Evolutionary conservation across 805 yeast species (phyloP).

Genomic region (Yueomyces sp.): DNA sequence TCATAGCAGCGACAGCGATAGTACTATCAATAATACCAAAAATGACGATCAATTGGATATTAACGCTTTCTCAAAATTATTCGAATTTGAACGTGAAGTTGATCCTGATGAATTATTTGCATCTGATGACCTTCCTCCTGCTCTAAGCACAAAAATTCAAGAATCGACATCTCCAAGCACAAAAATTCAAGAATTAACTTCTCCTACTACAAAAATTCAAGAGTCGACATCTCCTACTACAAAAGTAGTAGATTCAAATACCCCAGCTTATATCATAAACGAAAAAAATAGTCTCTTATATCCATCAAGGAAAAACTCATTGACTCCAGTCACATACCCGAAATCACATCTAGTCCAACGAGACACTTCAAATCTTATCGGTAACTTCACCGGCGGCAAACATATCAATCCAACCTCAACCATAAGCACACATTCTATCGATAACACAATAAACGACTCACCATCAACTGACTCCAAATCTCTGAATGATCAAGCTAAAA

Average conservation of each 20-base stretch:
- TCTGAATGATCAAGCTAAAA: conserved; percentile 25
- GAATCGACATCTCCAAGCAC: background rate
- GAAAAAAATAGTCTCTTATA: conserved; percentile 9
- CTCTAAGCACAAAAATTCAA: background rate
- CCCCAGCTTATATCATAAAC: conserved; percentile 15
- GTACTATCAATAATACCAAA: conserved; percentile 1
- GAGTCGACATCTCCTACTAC: background rate
- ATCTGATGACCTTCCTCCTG: conserved; percentile 5
- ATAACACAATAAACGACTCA: too few relatives aligned
- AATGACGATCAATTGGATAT: conserved; percentile 7
- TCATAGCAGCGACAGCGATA: conserved; percentile 5
- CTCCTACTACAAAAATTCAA: background rate
- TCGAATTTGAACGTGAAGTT: conserved; percentile 21
- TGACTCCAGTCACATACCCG: conserved; percentile 15
- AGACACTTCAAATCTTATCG: too few relatives aligned
- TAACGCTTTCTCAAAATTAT: conserved; percentile 16
- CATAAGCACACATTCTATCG: too few relatives aligned
- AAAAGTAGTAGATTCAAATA: conserved; percentile 5
- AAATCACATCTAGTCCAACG: too few relatives aligned
- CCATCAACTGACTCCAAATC: too few relatives aligned
- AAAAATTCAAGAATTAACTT: background rate
- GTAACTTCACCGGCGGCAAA: too few relatives aligned
- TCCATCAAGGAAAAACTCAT: conserved; percentile 14
- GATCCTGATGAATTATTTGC: conserved; percentile 17
- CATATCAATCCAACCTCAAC: too few relatives aligned